Evolutionary conservation across 129 eudicot genomes (phyloP).

Genomic region (Scalesia atractyloides): DNA sequence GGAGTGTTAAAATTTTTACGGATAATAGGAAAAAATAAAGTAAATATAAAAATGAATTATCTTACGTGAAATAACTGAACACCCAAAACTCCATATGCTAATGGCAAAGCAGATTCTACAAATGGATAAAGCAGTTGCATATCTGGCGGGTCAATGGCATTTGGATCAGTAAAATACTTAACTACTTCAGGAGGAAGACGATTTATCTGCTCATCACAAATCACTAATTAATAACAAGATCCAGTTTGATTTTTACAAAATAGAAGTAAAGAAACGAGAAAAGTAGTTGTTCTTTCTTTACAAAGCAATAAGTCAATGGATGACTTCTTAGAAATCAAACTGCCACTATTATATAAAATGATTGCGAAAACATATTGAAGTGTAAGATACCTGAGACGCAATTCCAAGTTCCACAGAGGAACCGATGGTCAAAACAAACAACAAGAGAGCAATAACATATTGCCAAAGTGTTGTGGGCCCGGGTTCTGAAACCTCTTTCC

Average conservation of each 20-base stretch:
- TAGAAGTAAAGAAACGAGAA: not conserved
- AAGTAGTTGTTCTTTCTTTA: not conserved
- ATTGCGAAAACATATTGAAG: not conserved
- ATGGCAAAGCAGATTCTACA: constrained; percentile 94
- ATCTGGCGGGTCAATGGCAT: constrained; percentile 98
- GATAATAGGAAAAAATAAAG: no score
- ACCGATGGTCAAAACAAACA: constrained; percentile 92
- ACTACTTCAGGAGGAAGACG: constrained; percentile 97
- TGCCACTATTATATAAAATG: not conserved
- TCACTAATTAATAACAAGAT: constrained; percentile 16
- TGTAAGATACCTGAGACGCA: constrained; percentile 83
- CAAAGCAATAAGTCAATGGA: not conserved
- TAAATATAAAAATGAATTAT: not conserved
- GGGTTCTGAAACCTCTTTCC: constrained; percentile 98
- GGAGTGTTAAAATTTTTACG: not conserved
- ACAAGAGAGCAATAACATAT: constrained; percentile 84
- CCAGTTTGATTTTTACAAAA: not conserved
- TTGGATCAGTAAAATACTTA: constrained; percentile 95
- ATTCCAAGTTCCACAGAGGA: constrained; percentile 98
- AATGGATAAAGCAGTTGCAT: constrained; percentile 87
- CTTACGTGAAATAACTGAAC: constrained; percentile 96
- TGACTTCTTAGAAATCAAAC: no score
- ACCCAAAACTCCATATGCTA: constrained; percentile 96
- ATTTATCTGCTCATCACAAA: constrained; percentile 58
- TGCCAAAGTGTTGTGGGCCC: constrained; percentile 97